A percentile compares a stretch with the other conserved stretches of the same genome.
Evolutionary conservation across 1,139 yeast species (phyloP).

Genomic region (Pichia sp.): DNA sequence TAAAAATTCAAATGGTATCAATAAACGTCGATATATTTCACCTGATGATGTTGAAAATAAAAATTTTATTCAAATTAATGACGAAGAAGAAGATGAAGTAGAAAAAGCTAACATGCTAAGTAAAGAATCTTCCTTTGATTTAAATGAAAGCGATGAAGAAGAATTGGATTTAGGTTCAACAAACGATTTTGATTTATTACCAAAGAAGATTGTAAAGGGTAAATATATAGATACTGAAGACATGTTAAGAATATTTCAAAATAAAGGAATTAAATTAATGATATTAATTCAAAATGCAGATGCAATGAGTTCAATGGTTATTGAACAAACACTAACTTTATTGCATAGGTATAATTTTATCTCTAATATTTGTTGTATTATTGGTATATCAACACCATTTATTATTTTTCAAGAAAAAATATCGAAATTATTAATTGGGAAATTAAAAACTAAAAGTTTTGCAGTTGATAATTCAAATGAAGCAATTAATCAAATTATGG

Average conservation of each 20-base stretch:
- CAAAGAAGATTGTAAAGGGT: constrained; percentile 23
- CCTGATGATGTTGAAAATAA: no score
- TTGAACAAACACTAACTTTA: constrained; percentile 45
- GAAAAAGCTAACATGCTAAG: no score
- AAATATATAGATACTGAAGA: constrained; percentile 30
- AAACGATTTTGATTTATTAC: constrained; percentile 21
- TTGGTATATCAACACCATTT: constrained; percentile 51
- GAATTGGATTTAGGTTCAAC: constrained; percentile 18
- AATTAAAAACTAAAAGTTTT: constrained; percentile 28
- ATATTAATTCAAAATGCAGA: constrained; percentile 62
- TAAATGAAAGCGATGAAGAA: constrained; percentile 19
- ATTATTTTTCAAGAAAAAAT: constrained; percentile 39
- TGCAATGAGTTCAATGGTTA: constrained; percentile 45
- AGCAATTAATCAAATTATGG: constrained; percentile 36
- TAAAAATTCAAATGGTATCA: background rate
- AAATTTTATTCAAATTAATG: no score
- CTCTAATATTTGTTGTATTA: constrained; percentile 20
- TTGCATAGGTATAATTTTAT: constrained; percentile 34
- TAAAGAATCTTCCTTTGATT: no score
- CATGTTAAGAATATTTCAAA: constrained; percentile 28
- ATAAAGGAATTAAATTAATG: constrained; percentile 23
- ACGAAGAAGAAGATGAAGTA: no score
- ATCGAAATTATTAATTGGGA: constrained; percentile 27
- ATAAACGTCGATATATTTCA: no score
- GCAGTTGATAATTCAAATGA: constrained; percentile 41